Evolutionary conservation across 352 stramenopile genomes (phyloP).

Genomic region (Pythium sp.): DNA sequence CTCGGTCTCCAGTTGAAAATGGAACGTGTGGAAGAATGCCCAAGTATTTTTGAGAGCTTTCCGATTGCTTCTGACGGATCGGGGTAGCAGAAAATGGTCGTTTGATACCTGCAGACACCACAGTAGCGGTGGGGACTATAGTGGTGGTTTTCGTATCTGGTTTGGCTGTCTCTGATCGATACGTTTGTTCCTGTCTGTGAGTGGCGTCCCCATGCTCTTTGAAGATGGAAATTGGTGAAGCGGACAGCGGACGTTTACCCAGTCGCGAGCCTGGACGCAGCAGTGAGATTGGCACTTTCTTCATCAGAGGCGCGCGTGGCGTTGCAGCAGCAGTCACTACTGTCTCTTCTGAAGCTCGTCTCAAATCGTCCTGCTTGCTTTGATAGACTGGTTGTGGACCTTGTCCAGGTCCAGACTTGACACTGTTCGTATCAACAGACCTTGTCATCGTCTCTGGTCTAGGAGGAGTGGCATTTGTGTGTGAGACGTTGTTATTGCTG

Average conservation of each 20-base stretch:
- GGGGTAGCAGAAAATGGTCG: neutral
- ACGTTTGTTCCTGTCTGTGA: neutral
- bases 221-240: slow-evolving; percentile 14
- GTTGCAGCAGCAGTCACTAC: neutral
- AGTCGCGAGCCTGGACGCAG: slow-evolving; percentile 9
- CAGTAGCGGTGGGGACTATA: neutral
- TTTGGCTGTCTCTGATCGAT: neutral
- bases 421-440: neutral
- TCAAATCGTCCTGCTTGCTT: slow-evolving; percentile 18
- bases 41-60: neutral
- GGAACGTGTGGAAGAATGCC: neutral
- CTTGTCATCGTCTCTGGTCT: neutral
- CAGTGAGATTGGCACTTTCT: slow-evolving; percentile 8
- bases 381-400: neutral
- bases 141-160: no score
- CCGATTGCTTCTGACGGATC: neutral
- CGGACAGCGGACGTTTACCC: slow-evolving; percentile 11
- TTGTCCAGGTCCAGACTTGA: neutral
- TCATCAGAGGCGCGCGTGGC: neutral
- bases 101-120: neutral
- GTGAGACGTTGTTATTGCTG: neutral
- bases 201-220: slow-evolving; percentile 1
- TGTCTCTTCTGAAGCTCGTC: neutral
- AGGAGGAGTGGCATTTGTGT: no score
- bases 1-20: neutral